phyloP scores from a whole-genome alignment of 345 rosid species.

The Rhodamnia argentea region DNA sequence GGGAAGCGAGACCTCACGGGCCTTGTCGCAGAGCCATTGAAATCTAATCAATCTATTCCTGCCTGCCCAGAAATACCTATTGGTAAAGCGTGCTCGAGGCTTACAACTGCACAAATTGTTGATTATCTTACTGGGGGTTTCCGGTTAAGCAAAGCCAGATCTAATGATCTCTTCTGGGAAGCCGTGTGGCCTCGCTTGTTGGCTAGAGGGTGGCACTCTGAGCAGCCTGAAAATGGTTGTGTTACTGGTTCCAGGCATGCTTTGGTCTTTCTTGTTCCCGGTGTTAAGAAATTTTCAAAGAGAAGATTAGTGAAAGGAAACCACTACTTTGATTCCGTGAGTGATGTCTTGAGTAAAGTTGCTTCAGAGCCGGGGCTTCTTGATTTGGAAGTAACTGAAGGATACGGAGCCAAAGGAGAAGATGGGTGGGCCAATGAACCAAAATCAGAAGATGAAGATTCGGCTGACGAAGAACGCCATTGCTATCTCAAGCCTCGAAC shows the following conservation, averaged over 20 bases:
- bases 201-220: constrained; percentile 91
- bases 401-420: constrained; percentile 4
- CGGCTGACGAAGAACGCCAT: constrained; percentile 19
- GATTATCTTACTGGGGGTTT: constrained; percentile 52
- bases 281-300: constrained; percentile 61
- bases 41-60: constrained; percentile 28
- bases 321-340: constrained; percentile 64
- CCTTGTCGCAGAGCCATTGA: constrained; percentile 40
- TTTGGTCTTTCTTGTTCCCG: constrained; percentile 69
- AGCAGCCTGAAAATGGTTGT: constrained; percentile 45
- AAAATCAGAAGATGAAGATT: constrained; percentile 17
- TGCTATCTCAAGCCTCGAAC: constrained; percentile 40
- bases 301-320: constrained; percentile 63
- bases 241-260: constrained; percentile 25
- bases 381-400: constrained; percentile 23
- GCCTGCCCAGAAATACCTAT: constrained; percentile 39
- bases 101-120: constrained; percentile 46
- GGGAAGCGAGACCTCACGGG: constrained; percentile 54
- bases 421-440: constrained; percentile 5
- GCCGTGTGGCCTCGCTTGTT: constrained; percentile 92
- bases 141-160: constrained; percentile 72
- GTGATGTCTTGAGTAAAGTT: constrained; percentile 44
- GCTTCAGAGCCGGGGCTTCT: constrained; percentile 41
- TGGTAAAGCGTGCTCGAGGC: constrained; percentile 51
- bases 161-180: constrained; percentile 86